These are phyloP conservation scores for Fusarium heterosporum DNA, from an alignment of 2,329 filamentous ascomycete genomes.

Conservation along the genomic window DNA sequence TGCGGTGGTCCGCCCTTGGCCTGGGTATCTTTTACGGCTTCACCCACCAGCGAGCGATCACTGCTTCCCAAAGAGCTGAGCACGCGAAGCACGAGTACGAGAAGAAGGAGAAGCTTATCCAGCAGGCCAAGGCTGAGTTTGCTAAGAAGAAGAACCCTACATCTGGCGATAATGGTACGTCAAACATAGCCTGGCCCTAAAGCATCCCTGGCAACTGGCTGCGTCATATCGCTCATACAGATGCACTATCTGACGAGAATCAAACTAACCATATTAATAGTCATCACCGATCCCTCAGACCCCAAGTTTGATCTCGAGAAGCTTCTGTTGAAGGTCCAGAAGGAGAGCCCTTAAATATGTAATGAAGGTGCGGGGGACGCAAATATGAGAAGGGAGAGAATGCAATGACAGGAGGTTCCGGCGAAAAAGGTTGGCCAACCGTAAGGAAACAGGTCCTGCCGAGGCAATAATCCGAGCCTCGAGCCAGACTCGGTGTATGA, in stretches of 20 bases:
- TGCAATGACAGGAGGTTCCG: conserved; percentile 43
- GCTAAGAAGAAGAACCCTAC: conserved; percentile 76
- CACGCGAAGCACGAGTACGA: conserved; percentile 85
- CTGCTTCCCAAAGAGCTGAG: conserved; percentile 74
- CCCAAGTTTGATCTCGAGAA: conserved; percentile 95
- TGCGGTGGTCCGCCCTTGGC: conserved; percentile 95
- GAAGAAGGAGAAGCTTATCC: conserved; percentile 91
- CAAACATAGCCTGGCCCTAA: conserved; percentile 11
- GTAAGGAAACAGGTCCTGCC: conserved; percentile 41
- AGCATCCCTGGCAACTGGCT: conserved; percentile 24
- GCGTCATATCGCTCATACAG: conserved; percentile 17
- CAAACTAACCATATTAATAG: conserved; percentile 47
- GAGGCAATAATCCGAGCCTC: conserved; percentile 47
- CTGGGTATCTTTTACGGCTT: conserved; percentile 95
- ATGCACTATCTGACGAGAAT: not conserved
- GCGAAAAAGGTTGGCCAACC: conserved; percentile 43
- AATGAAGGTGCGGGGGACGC: conserved; percentile 27
- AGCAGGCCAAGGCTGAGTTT: conserved; percentile 92
- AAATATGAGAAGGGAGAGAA: conserved; percentile 46
- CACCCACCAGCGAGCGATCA: conserved; percentile 89
- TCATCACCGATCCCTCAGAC: conserved; percentile 75
- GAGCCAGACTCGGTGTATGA: conserved; percentile 53
- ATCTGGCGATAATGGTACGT: conserved; percentile 51
- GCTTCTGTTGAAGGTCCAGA: conserved; percentile 74
- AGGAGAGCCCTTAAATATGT: conserved; percentile 62